Conservation (phyloP, 1,284 basidiomycete species). For the Laetiporus sulphureus region DNA sequence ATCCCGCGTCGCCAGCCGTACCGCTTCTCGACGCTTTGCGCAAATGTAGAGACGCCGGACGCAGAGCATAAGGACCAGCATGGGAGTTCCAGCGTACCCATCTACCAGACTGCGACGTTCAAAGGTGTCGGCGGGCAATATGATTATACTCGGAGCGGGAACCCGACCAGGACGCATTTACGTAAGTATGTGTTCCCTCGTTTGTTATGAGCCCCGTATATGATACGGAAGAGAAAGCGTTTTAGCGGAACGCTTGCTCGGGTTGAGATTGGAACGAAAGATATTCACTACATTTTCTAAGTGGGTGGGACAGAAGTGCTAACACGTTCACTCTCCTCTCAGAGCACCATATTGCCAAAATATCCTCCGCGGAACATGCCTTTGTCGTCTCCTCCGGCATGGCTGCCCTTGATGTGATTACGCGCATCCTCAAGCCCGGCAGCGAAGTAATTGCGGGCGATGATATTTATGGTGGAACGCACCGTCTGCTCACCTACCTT, state of each 20-base stretch:
- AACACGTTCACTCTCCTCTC: too few species aligned
- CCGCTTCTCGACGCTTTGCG: conserved; percentile 81
- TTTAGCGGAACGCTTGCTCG: too few species aligned
- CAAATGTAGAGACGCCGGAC: conserved; percentile 79
- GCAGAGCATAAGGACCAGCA: conserved; percentile 89
- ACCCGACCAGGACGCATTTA: conserved; percentile 93
- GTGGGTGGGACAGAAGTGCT: too few species aligned
- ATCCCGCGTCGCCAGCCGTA: conserved; percentile 56
- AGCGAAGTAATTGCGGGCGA: conserved; percentile 95
- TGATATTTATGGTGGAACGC: conserved; percentile 97
- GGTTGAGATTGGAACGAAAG: too few species aligned
- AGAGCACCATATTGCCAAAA: conserved; percentile 95
- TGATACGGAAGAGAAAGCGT: too few species aligned
- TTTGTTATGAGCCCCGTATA: background rate
- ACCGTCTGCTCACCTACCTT: conserved; percentile 91
- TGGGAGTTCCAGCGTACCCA: conserved; percentile 90
- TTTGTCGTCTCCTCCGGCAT: conserved; percentile 95
- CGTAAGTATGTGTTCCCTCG: conserved; percentile 49
- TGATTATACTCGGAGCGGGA: conserved; percentile 94
- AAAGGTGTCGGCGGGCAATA: conserved; percentile 90
- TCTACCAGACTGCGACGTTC: conserved; percentile 98
- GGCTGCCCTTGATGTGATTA: conserved; percentile 95
- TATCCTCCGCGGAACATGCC: conserved; percentile 84
- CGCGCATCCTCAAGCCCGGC: conserved; percentile 90
- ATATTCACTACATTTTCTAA: too few species aligned